phyloP scores from a whole-genome alignment of 768 basidiomycete species.

The Boletales sp. region DNA sequence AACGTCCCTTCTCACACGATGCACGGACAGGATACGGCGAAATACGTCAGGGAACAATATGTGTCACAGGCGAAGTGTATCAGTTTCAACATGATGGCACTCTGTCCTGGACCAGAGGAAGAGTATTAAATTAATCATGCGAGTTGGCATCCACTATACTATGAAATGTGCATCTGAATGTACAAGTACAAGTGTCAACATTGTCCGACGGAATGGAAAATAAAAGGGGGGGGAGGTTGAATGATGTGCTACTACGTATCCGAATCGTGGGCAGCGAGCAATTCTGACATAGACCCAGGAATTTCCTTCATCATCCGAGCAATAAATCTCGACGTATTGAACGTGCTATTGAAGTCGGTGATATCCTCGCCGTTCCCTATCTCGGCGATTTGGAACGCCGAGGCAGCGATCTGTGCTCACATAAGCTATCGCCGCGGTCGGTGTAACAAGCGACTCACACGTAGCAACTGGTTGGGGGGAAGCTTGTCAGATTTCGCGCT shows the following conservation, averaged over 20 bases:
- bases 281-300: conserved; percentile 29
- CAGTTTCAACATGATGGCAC: conserved; percentile 48
- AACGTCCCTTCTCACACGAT: neutral
- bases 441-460: conserved; percentile 14
- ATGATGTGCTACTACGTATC: neutral
- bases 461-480: conserved; percentile 37
- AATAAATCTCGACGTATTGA: conserved; percentile 31
- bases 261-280: conserved; percentile 16
- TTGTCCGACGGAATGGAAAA: neutral
- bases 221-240: neutral
- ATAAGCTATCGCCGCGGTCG: neutral
- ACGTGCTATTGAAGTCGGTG: conserved; percentile 29
- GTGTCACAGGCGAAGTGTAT: conserved; percentile 36
- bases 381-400: conserved; percentile 30
- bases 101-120: conserved; percentile 31
- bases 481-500: conserved; percentile 25
- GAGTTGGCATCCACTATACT: neutral
- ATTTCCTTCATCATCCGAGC: conserved; percentile 29
- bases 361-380: conserved; percentile 33
- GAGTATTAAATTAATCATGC: conserved; percentile 7
- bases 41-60: conserved; percentile 42
- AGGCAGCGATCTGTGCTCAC: conserved; percentile 25
- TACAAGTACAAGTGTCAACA: neutral
- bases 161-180: conserved; percentile 6
- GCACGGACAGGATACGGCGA: conserved; percentile 40